Conservation (phyloP, 2,329 filamentous ascomycete genomes). For the Fusarium pseudonygamai region DNA sequence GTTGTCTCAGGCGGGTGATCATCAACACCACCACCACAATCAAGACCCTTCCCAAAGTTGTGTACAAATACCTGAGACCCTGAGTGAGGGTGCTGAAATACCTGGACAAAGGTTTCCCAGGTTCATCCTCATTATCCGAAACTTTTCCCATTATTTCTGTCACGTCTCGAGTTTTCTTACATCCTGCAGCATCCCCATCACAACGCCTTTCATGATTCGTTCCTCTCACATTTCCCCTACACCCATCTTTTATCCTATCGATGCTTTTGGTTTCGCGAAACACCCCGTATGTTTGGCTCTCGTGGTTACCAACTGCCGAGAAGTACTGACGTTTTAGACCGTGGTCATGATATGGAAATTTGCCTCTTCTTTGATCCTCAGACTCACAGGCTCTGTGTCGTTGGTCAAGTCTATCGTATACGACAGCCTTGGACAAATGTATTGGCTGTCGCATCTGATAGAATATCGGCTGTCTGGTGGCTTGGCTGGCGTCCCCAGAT, state of each 20-base stretch:
- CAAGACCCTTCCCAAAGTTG: slow-evolving; percentile 19
- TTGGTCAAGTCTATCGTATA: not conserved
- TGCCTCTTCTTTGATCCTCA: not conserved
- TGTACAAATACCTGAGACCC: not conserved
- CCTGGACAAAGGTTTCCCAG: not conserved
- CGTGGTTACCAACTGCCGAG: slow-evolving; percentile 36
- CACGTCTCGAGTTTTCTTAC: not conserved
- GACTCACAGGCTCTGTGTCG: not conserved
- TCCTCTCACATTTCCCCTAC: slow-evolving; percentile 23
- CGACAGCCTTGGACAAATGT: slow-evolving; percentile 11
- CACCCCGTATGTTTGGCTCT: slow-evolving; percentile 11
- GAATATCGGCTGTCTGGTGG: slow-evolving; percentile 26
- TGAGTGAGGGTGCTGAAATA: not conserved
- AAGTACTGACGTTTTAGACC: slow-evolving; percentile 11
- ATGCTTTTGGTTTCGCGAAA: slow-evolving; percentile 7
- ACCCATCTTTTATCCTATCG: slow-evolving; percentile 17
- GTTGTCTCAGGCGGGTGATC: slow-evolving; percentile 44
- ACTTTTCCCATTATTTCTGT: not conserved
- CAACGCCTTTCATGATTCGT: slow-evolving; percentile 32
- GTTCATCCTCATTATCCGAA: not conserved
- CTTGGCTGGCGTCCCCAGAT: slow-evolving; percentile 35
- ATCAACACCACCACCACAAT: slow-evolving; percentile 34
- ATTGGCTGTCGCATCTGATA: slow-evolving; percentile 18
- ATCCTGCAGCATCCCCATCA: slow-evolving; percentile 13
- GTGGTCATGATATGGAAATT: not conserved